Percentiles rank a stretch among this genome's conserved stretches.
Conservation (phyloP, 2,329 filamentous ascomycete species). For the Teratosphaeria viscida region DNA sequence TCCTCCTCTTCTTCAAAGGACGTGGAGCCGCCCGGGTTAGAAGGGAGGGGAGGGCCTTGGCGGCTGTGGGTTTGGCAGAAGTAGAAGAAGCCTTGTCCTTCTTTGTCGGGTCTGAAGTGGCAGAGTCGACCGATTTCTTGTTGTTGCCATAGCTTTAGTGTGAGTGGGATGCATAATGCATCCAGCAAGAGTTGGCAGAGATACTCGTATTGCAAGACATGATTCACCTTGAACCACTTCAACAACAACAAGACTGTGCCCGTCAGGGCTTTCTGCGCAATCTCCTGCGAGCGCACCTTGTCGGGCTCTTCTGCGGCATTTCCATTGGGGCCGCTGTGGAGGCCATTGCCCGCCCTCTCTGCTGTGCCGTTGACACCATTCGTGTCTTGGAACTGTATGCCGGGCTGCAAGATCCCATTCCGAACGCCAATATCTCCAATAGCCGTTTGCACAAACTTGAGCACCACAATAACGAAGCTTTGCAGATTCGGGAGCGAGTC, state of each 20-base stretch:
- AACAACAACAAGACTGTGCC: constrained; percentile 75
- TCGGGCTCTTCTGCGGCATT: constrained; percentile 61
- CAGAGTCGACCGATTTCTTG: constrained; percentile 88
- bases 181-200: constrained; percentile 86
- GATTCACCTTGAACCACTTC: constrained; percentile 94
- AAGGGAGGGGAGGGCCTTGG: constrained; percentile 31
- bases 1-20: constrained; percentile 30
- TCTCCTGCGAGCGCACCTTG: constrained; percentile 69
- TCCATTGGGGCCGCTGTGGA: constrained; percentile 16
- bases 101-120: constrained; percentile 71
- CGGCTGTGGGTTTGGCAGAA: constrained; percentile 71
- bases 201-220: constrained; percentile 92
- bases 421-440: constrained; percentile 64
- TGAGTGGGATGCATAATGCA: constrained; percentile 85
- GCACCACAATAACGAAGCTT: constrained; percentile 81
- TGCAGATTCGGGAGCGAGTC: constrained; percentile 75
- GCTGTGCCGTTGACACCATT: constrained; percentile 13
- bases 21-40: constrained; percentile 6
- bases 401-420: constrained; percentile 40
- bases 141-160: constrained; percentile 86
- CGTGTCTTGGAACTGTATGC: constrained; percentile 29
- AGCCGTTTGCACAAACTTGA: constrained; percentile 81
- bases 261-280: constrained; percentile 84
- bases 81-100: constrained; percentile 81
- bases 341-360: constrained; percentile 30